Base-by-base conservation (phyloP, 495 filamentous ascomycete genomes). In the Talaromyces trachyspermus region DNA sequence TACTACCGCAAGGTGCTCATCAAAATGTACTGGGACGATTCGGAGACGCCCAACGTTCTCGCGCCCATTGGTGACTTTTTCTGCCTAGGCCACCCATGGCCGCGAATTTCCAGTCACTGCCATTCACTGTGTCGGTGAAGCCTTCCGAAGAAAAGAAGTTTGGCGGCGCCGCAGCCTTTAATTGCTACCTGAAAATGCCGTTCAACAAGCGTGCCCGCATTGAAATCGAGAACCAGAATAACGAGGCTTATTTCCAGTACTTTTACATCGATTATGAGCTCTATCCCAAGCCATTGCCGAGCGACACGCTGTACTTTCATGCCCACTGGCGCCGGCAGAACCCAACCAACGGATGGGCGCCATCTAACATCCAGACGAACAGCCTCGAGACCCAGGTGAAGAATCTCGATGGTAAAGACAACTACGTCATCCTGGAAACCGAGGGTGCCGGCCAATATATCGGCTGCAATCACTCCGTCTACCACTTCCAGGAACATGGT, bases 261-360 rank as follows among this genome's bases (percentile, higher is more conserved):
- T 57, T 57, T 46, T 57, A 57, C 32, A 54, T 57, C 30, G 55
- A 57, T 49, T 57, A 57, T 19, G 55, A 57, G 36, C 54, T 57
- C 19, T 52, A 52, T 38, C 39, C 54, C 2, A 45, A 57, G 33
- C 51, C 54, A 15, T 46, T 52, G 4, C 52, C 52, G n/a, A 49
- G 32, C 19, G 49, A 58, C 22, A 54, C 52, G 17, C 52, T 58
- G 12, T 58, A 52, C 49, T 58, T 58, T 36, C 55, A 58, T 38
- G 52, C 55, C 10, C 55, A 58, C 39, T 58, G 55, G 55, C 52
- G 52, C 5, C 55, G 55, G 26, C 23, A 46, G 46, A 58, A 58
- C 43, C 55, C 55, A 9, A 58, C 55, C 18, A 49, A 49, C 25
- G 55, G 55, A 19, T 58, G 55, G 55, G 52, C 55, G 1, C 55